Conservation (phyloP, 1,284 basidiomycete species). For the Irpex sp. region DNA sequence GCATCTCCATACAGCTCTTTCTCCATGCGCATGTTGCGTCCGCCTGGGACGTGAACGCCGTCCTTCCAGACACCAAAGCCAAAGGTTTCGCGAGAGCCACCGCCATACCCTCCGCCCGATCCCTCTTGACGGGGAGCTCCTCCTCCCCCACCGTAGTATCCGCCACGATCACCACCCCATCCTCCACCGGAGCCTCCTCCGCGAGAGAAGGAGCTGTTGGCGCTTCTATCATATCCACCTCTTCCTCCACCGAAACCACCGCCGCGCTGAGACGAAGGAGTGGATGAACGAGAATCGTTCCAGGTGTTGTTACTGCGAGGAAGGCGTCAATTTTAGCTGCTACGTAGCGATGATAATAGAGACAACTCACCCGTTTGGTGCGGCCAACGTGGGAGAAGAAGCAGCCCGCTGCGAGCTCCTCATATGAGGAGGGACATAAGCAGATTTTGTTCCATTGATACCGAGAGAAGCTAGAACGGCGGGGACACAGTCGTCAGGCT, state of each 20-base stretch:
- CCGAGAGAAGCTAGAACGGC: slow-evolving; percentile 56
- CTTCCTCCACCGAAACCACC: slow-evolving; percentile 43
- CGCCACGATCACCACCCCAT: slow-evolving; percentile 36
- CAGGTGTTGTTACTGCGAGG: slow-evolving; percentile 54
- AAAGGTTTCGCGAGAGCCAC: slow-evolving; percentile 46
- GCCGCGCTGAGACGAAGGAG: slow-evolving; percentile 42
- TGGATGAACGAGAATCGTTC: slow-evolving; percentile 64
- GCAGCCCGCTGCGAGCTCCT: slow-evolving; percentile 79
- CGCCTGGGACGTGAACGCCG: slow-evolving; percentile 80
- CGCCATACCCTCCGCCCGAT: slow-evolving; percentile 31
- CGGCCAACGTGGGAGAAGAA: slow-evolving; percentile 43
- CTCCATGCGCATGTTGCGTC: slow-evolving; percentile 84
- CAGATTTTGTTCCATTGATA: slow-evolving; percentile 70
- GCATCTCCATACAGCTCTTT: slow-evolving; percentile 95
- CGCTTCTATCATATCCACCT: slow-evolving; percentile 44
- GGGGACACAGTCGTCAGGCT: slow-evolving; percentile 4
- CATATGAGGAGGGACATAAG: slow-evolving; percentile 93
- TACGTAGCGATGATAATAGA: slow-evolving; percentile 15
- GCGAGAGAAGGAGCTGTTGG: slow-evolving; percentile 22
- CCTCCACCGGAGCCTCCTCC: slow-evolving; percentile 47
- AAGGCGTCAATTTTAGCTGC: slow-evolving; percentile 13
- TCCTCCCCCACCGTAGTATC: slow-evolving; percentile 29
- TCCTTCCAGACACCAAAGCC: slow-evolving; percentile 89
- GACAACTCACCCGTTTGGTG: slow-evolving; percentile 44
- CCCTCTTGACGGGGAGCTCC: slow-evolving; percentile 19